Evolutionary conservation across 208 protist genomes (phyloP), one percentile per base, ranked within the genome.

Genomic region (Crithidia thermophila): DNA sequence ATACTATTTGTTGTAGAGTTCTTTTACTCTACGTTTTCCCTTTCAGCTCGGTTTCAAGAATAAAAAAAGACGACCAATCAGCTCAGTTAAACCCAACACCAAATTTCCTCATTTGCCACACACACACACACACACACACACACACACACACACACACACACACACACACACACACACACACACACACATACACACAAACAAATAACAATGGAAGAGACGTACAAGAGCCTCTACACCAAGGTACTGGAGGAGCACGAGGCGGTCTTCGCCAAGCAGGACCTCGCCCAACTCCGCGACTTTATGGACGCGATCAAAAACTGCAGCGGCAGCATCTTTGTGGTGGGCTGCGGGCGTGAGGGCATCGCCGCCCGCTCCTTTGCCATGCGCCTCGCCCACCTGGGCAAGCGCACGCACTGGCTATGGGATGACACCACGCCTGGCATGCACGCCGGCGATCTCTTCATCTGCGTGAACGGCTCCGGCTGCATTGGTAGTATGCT

Each of bases 401-500:
- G 59, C 10, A 65, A 65, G 59, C 3, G 16, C 21, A 23, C 18
- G 45, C 46, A 65, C 67, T 51, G 57, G 45, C 28, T 39, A 3
- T 47, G 45, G 58, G n/a, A 49, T 28, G 55, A 61, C 52, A 60
- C 52, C 31, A 70, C 52, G 11, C 51, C 64, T 14, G 52, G 64
- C 36, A 71, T 71, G 65, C 65, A 71, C 55, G 7, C 27, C 8
- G 55, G 45, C 21, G 65, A 71, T 31, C 53, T 71, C 34, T 56
- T 71, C 36, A 57, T 63, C 36, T 43, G 39, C 45, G 56, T 71
- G 28, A 71, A 62, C 65, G 65, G 65, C 42, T 63, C 45, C 1
- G 65, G 65, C 20, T 57, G 28, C 0, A 71, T 71, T 23, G 55
- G 65, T 18, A 61, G 56, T 45, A 40, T 71, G 11, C 34, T 69